Percentiles rank a stretch among this genome's conserved stretches.
These are phyloP conservation scores for Anthoceros angustus DNA, from an alignment of 225 moss, liverwort and hornwort species.

Conservation along the genomic window DNA sequence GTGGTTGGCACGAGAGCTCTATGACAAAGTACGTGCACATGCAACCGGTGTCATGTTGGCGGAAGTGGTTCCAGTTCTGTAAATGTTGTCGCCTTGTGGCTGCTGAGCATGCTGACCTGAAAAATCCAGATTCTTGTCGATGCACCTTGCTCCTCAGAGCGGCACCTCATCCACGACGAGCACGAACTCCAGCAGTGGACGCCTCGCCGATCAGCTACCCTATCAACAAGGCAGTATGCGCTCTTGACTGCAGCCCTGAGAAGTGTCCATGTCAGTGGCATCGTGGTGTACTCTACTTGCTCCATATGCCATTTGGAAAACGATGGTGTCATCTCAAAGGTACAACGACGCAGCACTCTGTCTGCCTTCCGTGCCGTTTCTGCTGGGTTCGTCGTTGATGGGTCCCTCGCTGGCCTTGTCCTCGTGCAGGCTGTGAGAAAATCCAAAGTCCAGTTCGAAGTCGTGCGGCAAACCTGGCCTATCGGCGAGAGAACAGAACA, in stretches of 20 bases:
- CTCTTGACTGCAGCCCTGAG: not conserved
- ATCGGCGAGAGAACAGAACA: not conserved
- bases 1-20: not conserved
- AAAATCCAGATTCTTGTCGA: not conserved
- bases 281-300: not conserved
- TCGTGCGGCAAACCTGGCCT: not conserved
- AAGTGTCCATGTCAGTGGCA: not conserved
- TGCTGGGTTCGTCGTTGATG: not conserved
- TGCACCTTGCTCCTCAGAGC: not conserved
- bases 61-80: no score
- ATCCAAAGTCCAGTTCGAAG: conserved; percentile 2
- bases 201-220: not conserved
- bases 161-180: not conserved
- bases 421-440: not conserved
- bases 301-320: not conserved
- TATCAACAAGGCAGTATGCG: not conserved
- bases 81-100: no score
- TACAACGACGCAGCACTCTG: not conserved
- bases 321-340: conserved; percentile 1
- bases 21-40: not conserved
- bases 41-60: no score
- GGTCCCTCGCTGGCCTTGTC: not conserved
- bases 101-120: no score
- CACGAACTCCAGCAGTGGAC: not conserved
- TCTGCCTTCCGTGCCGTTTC: not conserved